phyloP scores from a whole-genome alignment of 208 protist species.

The Leishmania turanica region DNA sequence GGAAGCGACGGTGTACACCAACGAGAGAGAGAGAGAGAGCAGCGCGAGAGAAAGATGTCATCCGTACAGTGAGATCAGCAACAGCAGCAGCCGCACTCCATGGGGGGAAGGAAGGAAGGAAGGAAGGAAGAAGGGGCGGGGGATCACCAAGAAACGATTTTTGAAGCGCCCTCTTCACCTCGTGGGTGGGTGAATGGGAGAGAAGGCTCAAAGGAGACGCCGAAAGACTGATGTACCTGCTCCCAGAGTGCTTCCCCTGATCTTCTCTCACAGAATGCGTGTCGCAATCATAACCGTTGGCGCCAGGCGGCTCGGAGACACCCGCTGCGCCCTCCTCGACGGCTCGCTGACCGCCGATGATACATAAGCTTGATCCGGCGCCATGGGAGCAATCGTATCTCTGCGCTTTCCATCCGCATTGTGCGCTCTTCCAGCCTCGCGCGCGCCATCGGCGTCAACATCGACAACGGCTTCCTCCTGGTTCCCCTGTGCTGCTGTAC shows the following conservation, averaged over 20 bases:
- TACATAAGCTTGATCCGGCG: neutral
- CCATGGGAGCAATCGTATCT: neutral
- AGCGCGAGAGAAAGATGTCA: neutral
- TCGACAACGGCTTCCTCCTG: neutral
- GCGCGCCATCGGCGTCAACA: neutral
- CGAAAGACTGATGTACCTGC: neutral
- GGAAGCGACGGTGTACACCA: neutral
- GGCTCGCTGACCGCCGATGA: conserved; percentile 5
- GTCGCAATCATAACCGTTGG: conserved; percentile 52
- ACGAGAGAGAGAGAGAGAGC: neutral
- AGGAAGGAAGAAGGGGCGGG: neutral
- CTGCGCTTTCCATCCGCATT: conserved; percentile 1
- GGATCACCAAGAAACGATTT: neutral
- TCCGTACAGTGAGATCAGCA: neutral
- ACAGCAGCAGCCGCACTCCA: neutral
- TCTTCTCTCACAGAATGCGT: conserved; percentile 38
- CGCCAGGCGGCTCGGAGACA: conserved; percentile 11
- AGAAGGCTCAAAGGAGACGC: neutral
- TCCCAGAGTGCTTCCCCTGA: neutral
- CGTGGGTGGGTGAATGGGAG: neutral
- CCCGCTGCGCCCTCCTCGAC: neutral
- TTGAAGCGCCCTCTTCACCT: neutral
- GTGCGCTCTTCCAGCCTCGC: conserved; percentile 7
- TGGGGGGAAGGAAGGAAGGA: neutral
- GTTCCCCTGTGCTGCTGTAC: neutral